Evolutionary conservation across 495 filamentous ascomycete genomes (phyloP).

Genomic region (Cenococcum geophilum): DNA sequence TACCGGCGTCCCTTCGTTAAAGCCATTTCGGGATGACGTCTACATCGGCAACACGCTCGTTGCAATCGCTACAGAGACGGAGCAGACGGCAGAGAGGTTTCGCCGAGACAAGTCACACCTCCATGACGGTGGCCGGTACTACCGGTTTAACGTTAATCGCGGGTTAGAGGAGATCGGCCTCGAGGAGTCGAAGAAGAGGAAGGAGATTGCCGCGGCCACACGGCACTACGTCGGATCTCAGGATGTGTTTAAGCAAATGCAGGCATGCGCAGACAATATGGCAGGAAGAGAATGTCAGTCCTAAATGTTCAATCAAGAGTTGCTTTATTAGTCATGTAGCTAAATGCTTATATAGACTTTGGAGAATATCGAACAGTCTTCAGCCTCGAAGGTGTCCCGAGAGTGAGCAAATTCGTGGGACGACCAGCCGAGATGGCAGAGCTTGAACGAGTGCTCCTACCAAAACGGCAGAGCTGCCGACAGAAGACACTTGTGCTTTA

Average conservation of each 20-base stretch:
- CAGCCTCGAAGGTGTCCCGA: conserved; percentile 29
- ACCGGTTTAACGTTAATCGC: conserved; percentile 2
- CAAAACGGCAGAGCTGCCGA: conserved; percentile 10
- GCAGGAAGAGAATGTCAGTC: conserved; percentile 20
- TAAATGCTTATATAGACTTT: conserved; percentile 19
- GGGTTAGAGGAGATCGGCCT: conserved; percentile 5
- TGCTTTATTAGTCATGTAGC: no score
- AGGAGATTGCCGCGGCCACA: conserved; percentile 6
- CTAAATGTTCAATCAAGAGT: no score
- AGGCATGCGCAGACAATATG: conserved; percentile 16
- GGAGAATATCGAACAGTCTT: conserved; percentile 24
- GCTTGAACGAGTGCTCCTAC: conserved; percentile 26
- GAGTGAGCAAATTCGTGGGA: conserved; percentile 26
- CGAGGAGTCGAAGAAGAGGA: conserved; percentile 1
- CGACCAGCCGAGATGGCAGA: conserved; percentile 26
- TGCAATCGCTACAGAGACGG: conserved; percentile 7
- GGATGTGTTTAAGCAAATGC: conserved; percentile 4
- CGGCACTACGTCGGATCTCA: neutral
- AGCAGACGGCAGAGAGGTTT: conserved; percentile 4
- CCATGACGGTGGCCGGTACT: neutral
- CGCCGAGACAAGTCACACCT: conserved; percentile 3
- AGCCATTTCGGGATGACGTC: conserved; percentile 4
- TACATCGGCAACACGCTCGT: neutral
- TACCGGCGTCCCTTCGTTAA: conserved; percentile 23
- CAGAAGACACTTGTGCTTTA: conserved; percentile 19